phyloP scores from a whole-genome alignment of 768 basidiomycete species.

The Chlorophyllum brunneum region DNA sequence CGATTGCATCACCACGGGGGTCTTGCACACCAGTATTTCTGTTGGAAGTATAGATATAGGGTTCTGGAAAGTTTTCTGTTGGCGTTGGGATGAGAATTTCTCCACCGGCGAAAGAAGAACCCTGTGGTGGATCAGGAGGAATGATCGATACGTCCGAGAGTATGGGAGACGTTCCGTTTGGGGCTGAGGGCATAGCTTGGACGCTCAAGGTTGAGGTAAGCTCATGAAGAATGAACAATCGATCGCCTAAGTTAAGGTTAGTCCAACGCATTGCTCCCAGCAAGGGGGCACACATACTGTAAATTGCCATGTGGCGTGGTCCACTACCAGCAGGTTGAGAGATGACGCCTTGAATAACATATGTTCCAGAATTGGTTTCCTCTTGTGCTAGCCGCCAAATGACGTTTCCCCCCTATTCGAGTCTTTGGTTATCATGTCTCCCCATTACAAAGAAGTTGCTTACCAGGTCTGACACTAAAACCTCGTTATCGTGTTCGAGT shows the following conservation, averaged over 20 bases:
- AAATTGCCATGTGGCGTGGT: conserved; percentile 41
- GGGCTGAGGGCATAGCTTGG: conserved; percentile 49
- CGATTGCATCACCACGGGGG: conserved; percentile 56
- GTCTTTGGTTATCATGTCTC: background rate
- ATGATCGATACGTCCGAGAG: conserved; percentile 48
- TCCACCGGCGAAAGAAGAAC: conserved; percentile 44
- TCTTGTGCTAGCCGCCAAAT: conserved; percentile 60
- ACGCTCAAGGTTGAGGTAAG: conserved; percentile 53
- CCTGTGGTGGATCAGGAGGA: conserved; percentile 30
- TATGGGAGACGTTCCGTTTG: conserved; percentile 46
- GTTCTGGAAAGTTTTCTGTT: conserved; percentile 39
- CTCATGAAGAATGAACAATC: conserved; percentile 53
- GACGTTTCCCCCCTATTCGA: conserved; percentile 54
- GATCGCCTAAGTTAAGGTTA: conserved; percentile 31
- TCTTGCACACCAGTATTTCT: conserved; percentile 50
- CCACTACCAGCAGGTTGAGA: conserved; percentile 59
- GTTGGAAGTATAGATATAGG: conserved; percentile 69
- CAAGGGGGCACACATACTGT: conserved; percentile 24
- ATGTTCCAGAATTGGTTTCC: conserved; percentile 39
- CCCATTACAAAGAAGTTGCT: conserved; percentile 15
- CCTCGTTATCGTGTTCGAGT: conserved; percentile 47
- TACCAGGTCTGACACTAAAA: conserved; percentile 66
- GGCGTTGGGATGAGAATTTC: conserved; percentile 61
- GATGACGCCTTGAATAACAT: conserved; percentile 56
- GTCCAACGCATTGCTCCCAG: too few species aligned